Conservation (phyloP, 1,139 yeast genomes). For the Hyphopichia buzzinii region DNA sequence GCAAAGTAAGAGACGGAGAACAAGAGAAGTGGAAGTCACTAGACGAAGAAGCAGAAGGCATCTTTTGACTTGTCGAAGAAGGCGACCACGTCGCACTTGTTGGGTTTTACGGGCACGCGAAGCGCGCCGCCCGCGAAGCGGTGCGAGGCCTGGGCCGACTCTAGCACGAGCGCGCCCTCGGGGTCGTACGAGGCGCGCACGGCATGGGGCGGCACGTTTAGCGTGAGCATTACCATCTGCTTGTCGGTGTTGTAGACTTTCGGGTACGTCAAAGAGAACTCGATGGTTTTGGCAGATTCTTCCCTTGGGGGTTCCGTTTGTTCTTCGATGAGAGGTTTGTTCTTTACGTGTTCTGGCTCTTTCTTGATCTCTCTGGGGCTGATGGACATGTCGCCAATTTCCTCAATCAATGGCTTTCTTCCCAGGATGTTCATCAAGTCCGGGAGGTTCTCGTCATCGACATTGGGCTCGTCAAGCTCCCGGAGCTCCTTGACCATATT, state of each 20-base stretch:
- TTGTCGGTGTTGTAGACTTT: neutral
- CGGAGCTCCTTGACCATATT: slow-evolving; percentile 41
- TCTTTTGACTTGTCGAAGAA: neutral
- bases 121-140: slow-evolving; percentile 1
- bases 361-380: slow-evolving; percentile 3
- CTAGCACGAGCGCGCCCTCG: neutral
- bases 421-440: slow-evolving; percentile 17
- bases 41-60: slow-evolving; percentile 1
- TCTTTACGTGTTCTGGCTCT: neutral
- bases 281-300: slow-evolving; percentile 1
- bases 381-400: slow-evolving; percentile 28
- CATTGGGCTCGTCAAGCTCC: slow-evolving; percentile 15
- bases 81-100: neutral
- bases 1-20: too few species aligned
- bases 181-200: slow-evolving; percentile 1
- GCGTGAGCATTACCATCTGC: neutral
- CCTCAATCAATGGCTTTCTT: slow-evolving; percentile 38
- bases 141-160: neutral
- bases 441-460: slow-evolving; percentile 16
- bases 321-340: slow-evolving; percentile 3
- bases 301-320: slow-evolving; percentile 1
- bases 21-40: too few species aligned
- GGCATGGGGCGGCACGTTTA: neutral
- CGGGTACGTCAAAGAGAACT: slow-evolving; percentile 9
- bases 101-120: neutral